Base-by-base conservation (phyloP, 495 filamentous ascomycete genomes). In the Penicillium pancosmium region DNA sequence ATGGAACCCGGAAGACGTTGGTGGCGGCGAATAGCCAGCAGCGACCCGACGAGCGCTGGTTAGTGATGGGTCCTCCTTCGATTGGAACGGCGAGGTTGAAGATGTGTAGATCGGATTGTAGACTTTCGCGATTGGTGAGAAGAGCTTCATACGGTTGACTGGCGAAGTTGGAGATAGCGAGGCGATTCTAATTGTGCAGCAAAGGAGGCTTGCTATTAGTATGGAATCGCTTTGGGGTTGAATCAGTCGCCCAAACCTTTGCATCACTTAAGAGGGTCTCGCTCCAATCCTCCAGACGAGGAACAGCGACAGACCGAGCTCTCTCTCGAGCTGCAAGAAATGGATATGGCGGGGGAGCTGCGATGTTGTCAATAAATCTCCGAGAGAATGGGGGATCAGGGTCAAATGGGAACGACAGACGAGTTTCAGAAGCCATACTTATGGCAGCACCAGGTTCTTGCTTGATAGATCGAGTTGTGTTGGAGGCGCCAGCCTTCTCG, bases 11-110 rank as follows among this genome's bases (percentile, higher is more conserved):
- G 73, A 95, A 93, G 52, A 94, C 85, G 65, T 96, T 96, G 9
- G 90, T 92, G 25, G 85, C 78, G 7, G 92, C 92, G 63, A 96
- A 96, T 50, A 95, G 82, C 91, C 91, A 96, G 77, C 91, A 96
- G 56, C 91, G 82, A 11, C 91, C 91, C 3, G 86, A 89, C 2
- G 81, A 80, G 19, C 86, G 79, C 72, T 96, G 91, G 71, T 94
- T 92, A 7, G 91, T 96, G 63, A 95, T 89, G 7, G 91, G 91
- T 0, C 79, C 78, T 40, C 92, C 91, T 73, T 96, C 91, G 38
- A 91, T 79, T 5, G 89, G 87, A 60, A 96, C 90, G 71, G 87
- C 86, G 69, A 91, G 67, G 64, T 92, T 93, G 83, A 91, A 96
- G 41, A 87, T 79, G 52, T 94, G 91, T 34, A 79, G 84, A 65